Conservation (phyloP, 129 eudicot species). For the Smallanthus sonchifolius region DNA sequence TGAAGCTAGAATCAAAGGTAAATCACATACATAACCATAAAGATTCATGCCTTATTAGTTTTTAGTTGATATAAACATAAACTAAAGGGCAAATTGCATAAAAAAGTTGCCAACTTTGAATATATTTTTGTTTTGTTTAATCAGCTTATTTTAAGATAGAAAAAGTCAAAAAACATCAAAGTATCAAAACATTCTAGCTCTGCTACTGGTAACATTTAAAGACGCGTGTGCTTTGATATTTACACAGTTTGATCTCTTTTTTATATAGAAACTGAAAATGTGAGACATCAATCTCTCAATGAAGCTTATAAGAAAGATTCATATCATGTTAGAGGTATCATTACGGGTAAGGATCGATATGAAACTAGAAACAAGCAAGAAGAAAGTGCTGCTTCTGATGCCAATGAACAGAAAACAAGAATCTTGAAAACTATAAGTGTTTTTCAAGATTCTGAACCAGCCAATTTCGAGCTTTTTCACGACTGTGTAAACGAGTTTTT, state of each 20-base stretch:
- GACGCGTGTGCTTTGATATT: neutral
- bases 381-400: conserved; percentile 29
- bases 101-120: neutral
- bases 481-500: conserved; percentile 59
- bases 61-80: neutral
- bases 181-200: neutral
- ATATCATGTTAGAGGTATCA: neutral
- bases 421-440: conserved; percentile 17
- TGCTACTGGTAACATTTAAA: neutral
- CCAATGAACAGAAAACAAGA: conserved; percentile 14
- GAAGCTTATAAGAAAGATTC: conserved; percentile 20
- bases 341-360: conserved; percentile 4
- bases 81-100: neutral
- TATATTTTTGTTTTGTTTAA: neutral
- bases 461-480: conserved; percentile 20
- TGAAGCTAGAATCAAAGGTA: conserved; percentile 32
- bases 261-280: conserved; percentile 29
- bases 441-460: conserved; percentile 20
- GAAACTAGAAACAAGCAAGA: conserved; percentile 21
- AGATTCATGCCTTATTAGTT: neutral
- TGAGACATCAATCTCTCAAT: conserved; percentile 12
- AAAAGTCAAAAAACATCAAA: neutral
- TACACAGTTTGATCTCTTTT: conserved; percentile 4
- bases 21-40: conserved; percentile 5
- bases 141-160: neutral